Evolutionary conservation across 2,329 filamentous ascomycete genomes (phyloP).

Genomic region (Didymella keratinophila): DNA sequence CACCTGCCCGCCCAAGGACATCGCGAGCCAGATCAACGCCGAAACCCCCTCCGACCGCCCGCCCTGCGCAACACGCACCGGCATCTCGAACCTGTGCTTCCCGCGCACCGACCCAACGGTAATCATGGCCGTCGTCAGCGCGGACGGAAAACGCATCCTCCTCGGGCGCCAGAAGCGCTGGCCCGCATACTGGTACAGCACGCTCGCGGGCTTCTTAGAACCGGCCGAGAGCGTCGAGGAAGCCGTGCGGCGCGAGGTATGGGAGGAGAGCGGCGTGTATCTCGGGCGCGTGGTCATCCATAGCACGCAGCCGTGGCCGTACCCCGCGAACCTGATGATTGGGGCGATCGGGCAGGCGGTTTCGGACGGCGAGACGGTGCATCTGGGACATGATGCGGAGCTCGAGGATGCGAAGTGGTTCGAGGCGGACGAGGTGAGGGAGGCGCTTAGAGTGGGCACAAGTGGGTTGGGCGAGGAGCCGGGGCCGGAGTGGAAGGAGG

Average conservation of each 20-base stretch:
- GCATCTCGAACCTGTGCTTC: conserved; percentile 89
- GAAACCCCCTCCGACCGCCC: conserved; percentile 58
- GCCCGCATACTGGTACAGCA: conserved; percentile 86
- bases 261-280: conserved; percentile 59
- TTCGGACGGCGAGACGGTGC: conserved; percentile 80
- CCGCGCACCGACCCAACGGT: conserved; percentile 93
- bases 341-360: conserved; percentile 84
- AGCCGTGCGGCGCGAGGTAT: conserved; percentile 60
- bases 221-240: conserved; percentile 61
- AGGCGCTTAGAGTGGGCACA: conserved; percentile 73
- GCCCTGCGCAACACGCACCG: conserved; percentile 81
- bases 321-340: conserved; percentile 63
- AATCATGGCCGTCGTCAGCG: conserved; percentile 90
- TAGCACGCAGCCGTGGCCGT: conserved; percentile 62
- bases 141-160: conserved; percentile 78
- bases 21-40: conserved; percentile 56
- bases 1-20: conserved; percentile 76
- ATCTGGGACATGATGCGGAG: conserved; percentile 87
- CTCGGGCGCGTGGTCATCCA: conserved; percentile 61
- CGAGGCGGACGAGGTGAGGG: conserved; percentile 77
- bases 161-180: conserved; percentile 86
- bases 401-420: conserved; percentile 92
- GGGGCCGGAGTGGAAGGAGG: conserved; percentile 74
- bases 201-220: conserved; percentile 69
- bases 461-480: conserved; percentile 71